Base-by-base conservation (phyloP, 108 stramenopile species). In the Fistulifera pelliculosa region DNA sequence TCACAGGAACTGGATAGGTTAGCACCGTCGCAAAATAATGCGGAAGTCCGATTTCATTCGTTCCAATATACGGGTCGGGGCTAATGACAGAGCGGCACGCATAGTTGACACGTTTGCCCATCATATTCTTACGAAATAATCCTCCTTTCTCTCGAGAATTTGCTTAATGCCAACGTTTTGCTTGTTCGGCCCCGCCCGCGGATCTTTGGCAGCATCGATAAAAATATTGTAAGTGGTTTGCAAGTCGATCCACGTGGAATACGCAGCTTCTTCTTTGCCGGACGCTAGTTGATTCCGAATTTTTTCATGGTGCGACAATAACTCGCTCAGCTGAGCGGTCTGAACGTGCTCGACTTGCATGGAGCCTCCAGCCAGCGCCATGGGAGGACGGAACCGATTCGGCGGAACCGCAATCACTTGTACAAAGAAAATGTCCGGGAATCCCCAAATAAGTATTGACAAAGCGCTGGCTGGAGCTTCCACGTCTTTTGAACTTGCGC, bases 61-160 rank as follows among this genome's bases (percentile, higher is more conserved):
- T 94, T 49, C 97, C 96, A 42, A 98, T 72, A 69, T 95, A 97
- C 22, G 96, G 96, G 50, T 98, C 97, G 11, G 98, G 98, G 26
- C 94, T 94, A 59, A 98, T 97, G 40, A 98, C 97, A 24, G 90
- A 93, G 0, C 99, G 89, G 54, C 97, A 98, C 1, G 93, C 86
- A 61, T 74, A 97, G 72, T 99, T 92, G 53, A 99, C 99, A 38
- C 99, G 96, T 65, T 99, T 99, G 8, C 99, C 99, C 99, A 99
- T 99, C 99, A 99, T 99, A 70, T 99, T 94, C 68, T 92, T 92
- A 19, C 90, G 78, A 69, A 99, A 99, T 25, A 99, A 88, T 15
- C 99, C 64, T 99, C 96, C 77, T 99, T 99, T 59, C 90, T 80
- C 69, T 99, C 99, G 47, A 99, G 74, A 38, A 96, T 56, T 69